Evolutionary conservation across 495 filamentous ascomycete genomes (phyloP).

Genomic region (Penicilliopsis zonata): DNA sequence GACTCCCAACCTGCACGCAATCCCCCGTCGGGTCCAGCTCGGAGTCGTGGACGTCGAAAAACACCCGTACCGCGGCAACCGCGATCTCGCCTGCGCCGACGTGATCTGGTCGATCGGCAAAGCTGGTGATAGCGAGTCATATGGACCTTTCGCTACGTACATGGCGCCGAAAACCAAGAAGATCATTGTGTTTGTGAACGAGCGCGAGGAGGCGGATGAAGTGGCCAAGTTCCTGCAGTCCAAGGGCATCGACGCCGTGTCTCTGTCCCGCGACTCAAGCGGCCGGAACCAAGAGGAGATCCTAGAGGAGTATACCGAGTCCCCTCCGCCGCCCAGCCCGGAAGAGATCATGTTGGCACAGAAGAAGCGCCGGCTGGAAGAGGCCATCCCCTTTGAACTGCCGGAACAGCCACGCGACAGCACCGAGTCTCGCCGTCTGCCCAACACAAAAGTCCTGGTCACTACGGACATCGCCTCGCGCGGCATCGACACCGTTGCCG

Average conservation of each 20-base stretch:
- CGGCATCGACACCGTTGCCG: constrained; percentile 89
- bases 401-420: constrained; percentile 8
- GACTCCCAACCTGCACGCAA: constrained; percentile 90
- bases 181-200: constrained; percentile 94
- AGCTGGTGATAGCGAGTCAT: constrained; percentile 40
- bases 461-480: constrained; percentile 86
- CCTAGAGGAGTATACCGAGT: constrained; percentile 61
- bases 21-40: constrained; percentile 87
- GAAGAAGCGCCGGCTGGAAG: constrained; percentile 14
- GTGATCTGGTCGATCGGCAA: constrained; percentile 89
- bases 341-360: constrained; percentile 24
- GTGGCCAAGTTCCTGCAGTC: constrained; percentile 65
- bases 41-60: constrained; percentile 85
- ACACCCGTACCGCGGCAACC: constrained; percentile 84
- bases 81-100: constrained; percentile 82
- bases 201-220: constrained; percentile 76
- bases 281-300: constrained; percentile 62
- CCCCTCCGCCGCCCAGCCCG: constrained; percentile 28
- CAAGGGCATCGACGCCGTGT: constrained; percentile 80
- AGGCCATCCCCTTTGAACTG: constrained; percentile 20
- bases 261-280: constrained; percentile 69
- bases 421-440: constrained; percentile 20
- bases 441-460: constrained; percentile 81
- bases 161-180: constrained; percentile 55
- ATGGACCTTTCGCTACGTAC: constrained; percentile 17